Evolutionary conservation across 495 filamentous ascomycete species (phyloP).

Genomic region (Xylaria palmicola): DNA sequence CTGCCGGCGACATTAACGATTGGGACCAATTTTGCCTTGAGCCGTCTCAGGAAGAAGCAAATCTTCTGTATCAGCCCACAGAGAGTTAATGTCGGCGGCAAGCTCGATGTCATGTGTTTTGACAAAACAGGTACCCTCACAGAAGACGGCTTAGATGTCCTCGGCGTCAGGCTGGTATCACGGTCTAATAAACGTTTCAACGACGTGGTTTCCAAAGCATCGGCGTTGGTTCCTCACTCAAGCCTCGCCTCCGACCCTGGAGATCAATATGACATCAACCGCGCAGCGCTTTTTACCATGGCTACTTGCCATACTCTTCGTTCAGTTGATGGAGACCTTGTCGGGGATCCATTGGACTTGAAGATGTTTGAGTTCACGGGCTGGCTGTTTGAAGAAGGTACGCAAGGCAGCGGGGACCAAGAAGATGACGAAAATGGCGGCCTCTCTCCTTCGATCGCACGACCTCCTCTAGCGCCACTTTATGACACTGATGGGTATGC

Average conservation of each 20-base stretch:
- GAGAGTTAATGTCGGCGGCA: conserved; percentile 91
- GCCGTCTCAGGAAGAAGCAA: conserved; percentile 76
- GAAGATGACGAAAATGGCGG: conserved; percentile 66
- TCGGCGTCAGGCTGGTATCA: conserved; percentile 78
- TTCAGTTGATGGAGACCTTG: conserved; percentile 77
- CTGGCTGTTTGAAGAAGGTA: conserved; percentile 90
- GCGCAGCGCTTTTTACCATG: conserved; percentile 85
- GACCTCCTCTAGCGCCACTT: conserved; percentile 66
- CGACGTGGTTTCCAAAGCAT: conserved; percentile 46
- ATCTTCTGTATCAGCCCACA: conserved; percentile 99
- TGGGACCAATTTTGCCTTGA: conserved; percentile 91
- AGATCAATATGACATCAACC: conserved; percentile 61
- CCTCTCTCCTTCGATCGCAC: conserved; percentile 77
- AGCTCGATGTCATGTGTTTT: conserved; percentile 94
- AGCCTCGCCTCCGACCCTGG: conserved; percentile 54
- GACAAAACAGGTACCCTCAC: conserved; percentile 98
- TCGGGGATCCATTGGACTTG: conserved; percentile 93
- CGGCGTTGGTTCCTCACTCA: conserved; percentile 54
- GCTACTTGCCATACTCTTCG: conserved; percentile 94
- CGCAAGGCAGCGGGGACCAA: conserved; percentile 52
- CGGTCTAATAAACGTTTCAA: conserved; percentile 54
- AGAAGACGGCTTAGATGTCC: conserved; percentile 93
- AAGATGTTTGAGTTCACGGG: conserved; percentile 99
- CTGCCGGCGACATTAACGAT: conserved; percentile 96
- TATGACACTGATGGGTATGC: conserved; percentile 50